Evolutionary conservation across 345 rosid species (phyloP).

Genomic region (Populus davidiana): DNA sequence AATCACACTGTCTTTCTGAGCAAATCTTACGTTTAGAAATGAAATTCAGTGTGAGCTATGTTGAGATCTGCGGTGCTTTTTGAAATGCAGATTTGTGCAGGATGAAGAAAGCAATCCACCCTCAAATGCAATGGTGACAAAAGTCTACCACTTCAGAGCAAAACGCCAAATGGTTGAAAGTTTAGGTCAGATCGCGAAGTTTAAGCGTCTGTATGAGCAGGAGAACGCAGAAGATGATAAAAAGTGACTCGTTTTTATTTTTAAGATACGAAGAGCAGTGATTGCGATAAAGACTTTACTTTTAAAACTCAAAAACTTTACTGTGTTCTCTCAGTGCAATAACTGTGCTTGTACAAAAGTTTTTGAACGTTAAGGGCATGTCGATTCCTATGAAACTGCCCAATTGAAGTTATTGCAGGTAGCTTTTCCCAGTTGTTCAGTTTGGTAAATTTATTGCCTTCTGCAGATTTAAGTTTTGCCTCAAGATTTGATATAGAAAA

Average conservation of each 20-base stretch:
- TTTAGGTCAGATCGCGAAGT: slow-evolving; percentile 81
- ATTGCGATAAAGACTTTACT: background rate
- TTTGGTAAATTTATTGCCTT: background rate
- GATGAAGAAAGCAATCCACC: slow-evolving; percentile 92
- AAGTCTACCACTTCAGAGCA: slow-evolving; percentile 80
- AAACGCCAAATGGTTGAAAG: slow-evolving; percentile 86
- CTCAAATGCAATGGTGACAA: slow-evolving; percentile 93
- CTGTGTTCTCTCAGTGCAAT: background rate
- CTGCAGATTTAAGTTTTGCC: background rate
- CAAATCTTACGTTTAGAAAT: background rate
- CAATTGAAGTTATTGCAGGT: background rate
- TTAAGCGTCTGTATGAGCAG: slow-evolving; percentile 69
- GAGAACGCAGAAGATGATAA: slow-evolving; percentile 41
- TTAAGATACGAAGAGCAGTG: background rate
- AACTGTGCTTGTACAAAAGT: background rate
- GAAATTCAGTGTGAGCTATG: background rate
- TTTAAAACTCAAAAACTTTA: background rate
- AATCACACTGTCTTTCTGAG: background rate
- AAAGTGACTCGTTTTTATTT: background rate
- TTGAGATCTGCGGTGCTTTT: background rate
- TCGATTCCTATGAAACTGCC: background rate
- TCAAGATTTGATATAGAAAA: background rate
- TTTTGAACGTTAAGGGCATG: too few species aligned
- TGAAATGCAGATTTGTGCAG: slow-evolving; percentile 4
- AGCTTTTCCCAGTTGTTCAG: background rate